Percentiles rank a stretch among this genome's conserved stretches.
Evolutionary conservation across 768 basidiomycete genomes (phyloP).

Genomic region (Panaeolus cyanescens): DNA sequence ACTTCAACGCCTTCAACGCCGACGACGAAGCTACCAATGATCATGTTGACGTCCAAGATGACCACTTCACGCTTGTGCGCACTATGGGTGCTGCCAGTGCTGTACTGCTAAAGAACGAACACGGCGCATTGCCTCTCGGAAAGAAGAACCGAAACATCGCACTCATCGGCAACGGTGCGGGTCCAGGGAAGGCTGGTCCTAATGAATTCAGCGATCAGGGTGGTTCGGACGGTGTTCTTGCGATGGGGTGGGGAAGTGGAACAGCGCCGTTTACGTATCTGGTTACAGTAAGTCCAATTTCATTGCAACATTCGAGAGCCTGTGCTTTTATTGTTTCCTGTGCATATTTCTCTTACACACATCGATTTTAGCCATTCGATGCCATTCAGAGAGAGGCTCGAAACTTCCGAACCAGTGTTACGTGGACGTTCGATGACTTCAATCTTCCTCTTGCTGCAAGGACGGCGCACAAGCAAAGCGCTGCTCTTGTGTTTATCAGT

Average conservation of each 20-base stretch:
- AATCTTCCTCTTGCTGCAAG: constrained; percentile 53
- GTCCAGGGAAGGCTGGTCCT: constrained; percentile 65
- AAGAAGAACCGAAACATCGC: constrained; percentile 49
- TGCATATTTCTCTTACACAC: too few species aligned
- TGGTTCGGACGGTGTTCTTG: constrained; percentile 70
- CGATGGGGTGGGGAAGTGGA: constrained; percentile 93
- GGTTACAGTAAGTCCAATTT: constrained; percentile 57
- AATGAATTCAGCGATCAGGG: constrained; percentile 70
- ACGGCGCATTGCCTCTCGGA: constrained; percentile 54
- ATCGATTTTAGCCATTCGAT: constrained; percentile 59
- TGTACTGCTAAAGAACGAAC: constrained; percentile 75
- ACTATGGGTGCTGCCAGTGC: constrained; percentile 75
- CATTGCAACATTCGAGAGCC: not conserved
- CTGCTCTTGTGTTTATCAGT: constrained; percentile 80
- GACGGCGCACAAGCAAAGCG: constrained; percentile 51
- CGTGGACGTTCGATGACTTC: constrained; percentile 73
- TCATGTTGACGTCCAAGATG: constrained; percentile 67
- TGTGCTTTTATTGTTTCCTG: not conserved
- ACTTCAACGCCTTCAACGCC: constrained; percentile 68
- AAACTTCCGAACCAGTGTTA: constrained; percentile 63
- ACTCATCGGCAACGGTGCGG: constrained; percentile 65
- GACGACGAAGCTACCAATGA: constrained; percentile 55
- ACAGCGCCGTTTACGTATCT: constrained; percentile 81
- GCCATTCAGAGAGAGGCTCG: constrained; percentile 77
- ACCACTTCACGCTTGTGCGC: constrained; percentile 68